Evolutionary conservation across 192 early-diverging fungal genomes (phyloP), one percentile per base, ranked within the genome.

Genomic region (Rhizophagus sp.): DNA sequence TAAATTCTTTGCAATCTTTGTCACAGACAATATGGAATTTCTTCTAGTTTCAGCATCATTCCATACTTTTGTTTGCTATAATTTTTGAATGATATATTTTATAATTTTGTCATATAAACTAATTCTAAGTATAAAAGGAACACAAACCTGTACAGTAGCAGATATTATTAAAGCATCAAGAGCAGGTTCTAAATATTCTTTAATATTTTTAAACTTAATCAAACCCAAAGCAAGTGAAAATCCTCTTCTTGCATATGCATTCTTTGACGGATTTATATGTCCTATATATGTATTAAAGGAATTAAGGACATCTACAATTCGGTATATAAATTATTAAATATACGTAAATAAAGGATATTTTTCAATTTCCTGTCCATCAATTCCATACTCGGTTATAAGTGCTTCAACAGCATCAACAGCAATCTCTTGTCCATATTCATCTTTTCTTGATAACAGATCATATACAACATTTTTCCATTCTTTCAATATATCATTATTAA

Each of bases 41-140:
- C 92, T 80, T 49, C 91, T 84, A 12, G 91, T 76, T 78, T 94
- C 93, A 2, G 93, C 88, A 86, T 94, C 91, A 70, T 93, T 87
- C 19, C 75, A 82, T 8, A 50, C 10, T 24, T 79, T 77, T 39
- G 83, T 80, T 13, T 75, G 19, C 22, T 33, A 11, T 12, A 34
- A 83, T 19, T 24, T 30, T 63, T 22, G 25, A 76, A 25, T 33
- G 12, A 27, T 24, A 50, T 36, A 57, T 30, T 19, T n/a, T 36
- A 17, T 3, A 39, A 41, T 33, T 69, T 19, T 36, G 11, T 36
- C 27, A 36, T 9, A 1, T 69, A 36, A n/a, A 10, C 15, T 3
- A 30, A 30, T 67, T 41, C 6, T 41, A 41, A 7, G 7, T 41
- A 5, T 6, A 69, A 36, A 36, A 39, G 1, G 22, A 22, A 69